Base-by-base conservation (phyloP, 2,329 filamentous ascomycete genomes). In the Dactylellina sp. region DNA sequence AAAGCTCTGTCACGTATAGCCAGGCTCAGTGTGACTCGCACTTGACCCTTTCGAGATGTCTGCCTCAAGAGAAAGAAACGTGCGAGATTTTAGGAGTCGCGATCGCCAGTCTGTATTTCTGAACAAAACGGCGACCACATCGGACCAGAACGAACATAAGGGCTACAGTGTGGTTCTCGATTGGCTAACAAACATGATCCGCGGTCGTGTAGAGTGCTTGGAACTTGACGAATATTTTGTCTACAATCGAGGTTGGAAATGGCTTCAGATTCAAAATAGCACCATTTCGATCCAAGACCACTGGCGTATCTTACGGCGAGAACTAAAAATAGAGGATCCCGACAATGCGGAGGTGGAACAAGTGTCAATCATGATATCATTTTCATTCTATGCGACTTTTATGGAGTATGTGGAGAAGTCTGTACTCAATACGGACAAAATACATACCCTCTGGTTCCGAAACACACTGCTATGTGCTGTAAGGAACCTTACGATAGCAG, bases 111-210 rank as follows among this genome's bases (percentile, higher is more conserved):
- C 28, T 9, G 28, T 9, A 4, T 32, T 32, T 32, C 28, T 32
- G 4, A 32, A 32, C 28, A 32, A 32, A 32, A 32, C 11, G 22
- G 39, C 52, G 25, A 25, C 39, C 37, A 5, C 37, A 16, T 40
- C 11, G 12, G 11, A 40, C 37, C 37, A 14, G 37, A 14, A 40
- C 3, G n/a, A 12, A 40, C 12, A 40, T 40, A 5, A 14, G 12
- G 22, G 11, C 14, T 16, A 25, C 20, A 50, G 46, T n/a, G 20
- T 20, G 5, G 12, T 32, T 28, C 20, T 28, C 20, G 22, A 28
- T 14, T 50, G 46, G 46, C 22, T 50, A n/a, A 14, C 6, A 2
- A 50, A 50, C 46, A 50, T 50, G 20, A 9, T 14, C 46, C n/a
- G 5, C n/a, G 28, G 28, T 4, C 4, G 28, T 9, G 28, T 32